A percentile compares a stretch with the other conserved stretches of the same genome.
Evolutionary conservation across 805 yeast species (phyloP).

Genomic region (Suhomyces sp.): DNA sequence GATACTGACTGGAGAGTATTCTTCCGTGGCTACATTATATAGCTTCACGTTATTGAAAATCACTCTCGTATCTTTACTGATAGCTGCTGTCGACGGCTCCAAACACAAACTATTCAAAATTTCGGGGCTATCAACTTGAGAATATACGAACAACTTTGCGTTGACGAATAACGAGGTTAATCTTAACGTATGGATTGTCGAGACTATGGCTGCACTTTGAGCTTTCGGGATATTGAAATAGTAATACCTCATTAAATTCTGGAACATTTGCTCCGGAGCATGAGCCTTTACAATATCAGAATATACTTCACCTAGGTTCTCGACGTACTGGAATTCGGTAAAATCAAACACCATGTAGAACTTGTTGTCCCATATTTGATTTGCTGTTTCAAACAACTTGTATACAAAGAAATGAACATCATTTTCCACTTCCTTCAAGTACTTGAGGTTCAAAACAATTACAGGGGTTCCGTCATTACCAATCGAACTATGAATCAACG

Average conservation of each 20-base stretch:
- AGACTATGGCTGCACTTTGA: neutral
- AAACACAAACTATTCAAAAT: conserved; percentile 35
- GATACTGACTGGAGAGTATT: conserved; percentile 58
- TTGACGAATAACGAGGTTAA: conserved; percentile 16
- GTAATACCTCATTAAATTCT: conserved; percentile 54
- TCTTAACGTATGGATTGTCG: conserved; percentile 1
- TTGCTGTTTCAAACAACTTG: conserved; percentile 60
- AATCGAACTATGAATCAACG: conserved; percentile 60
- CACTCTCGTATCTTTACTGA: conserved; percentile 38
- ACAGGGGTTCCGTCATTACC: conserved; percentile 74
- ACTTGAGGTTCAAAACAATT: conserved; percentile 50
- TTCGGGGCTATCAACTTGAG: conserved; percentile 35
- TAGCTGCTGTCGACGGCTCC: conserved; percentile 31
- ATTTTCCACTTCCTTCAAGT: conserved; percentile 33
- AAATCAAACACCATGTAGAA: conserved; percentile 67
- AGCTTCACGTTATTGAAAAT: conserved; percentile 38
- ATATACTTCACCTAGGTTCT: conserved; percentile 27
- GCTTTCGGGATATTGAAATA: conserved; percentile 48
- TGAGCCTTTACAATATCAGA: conserved; percentile 39
- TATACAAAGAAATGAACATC: conserved; percentile 54
- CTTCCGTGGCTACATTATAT: conserved; percentile 48
- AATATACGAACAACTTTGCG: conserved; percentile 27
- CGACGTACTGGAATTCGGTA: conserved; percentile 51
- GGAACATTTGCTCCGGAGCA: conserved; percentile 51
- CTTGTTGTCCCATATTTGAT: conserved; percentile 70